These are phyloP conservation scores for Tympanopsis confertula DNA, from an alignment of 2,329 filamentous ascomycete genomes.

Conservation along the genomic window DNA sequence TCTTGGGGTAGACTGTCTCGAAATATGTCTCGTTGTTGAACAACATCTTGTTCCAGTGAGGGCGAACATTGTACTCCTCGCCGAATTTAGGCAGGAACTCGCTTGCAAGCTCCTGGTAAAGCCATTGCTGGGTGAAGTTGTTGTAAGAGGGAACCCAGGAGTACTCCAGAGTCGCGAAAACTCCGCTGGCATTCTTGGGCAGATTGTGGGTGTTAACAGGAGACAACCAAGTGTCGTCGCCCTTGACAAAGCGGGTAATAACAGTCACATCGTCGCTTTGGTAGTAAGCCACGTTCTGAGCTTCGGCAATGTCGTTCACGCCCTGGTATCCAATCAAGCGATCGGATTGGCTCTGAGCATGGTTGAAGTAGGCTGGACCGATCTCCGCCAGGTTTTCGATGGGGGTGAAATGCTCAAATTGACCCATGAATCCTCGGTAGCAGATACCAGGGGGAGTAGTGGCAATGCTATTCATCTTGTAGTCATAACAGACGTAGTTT, in stretches of 20 bases:
- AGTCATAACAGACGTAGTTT: slow-evolving; percentile 10
- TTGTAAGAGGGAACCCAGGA: slow-evolving; percentile 9
- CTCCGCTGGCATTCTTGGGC: slow-evolving; percentile 5
- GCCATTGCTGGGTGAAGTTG: slow-evolving; percentile 8
- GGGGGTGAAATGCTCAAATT: slow-evolving; percentile 10
- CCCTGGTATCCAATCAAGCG: too few species aligned
- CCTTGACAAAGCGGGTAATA: slow-evolving; percentile 7
- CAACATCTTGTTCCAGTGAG: slow-evolving; percentile 10
- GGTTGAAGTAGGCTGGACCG: slow-evolving; percentile 6
- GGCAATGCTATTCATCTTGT: slow-evolving; percentile 6
- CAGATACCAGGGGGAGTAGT: slow-evolving; percentile 8
- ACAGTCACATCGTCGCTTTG: slow-evolving; percentile 7
- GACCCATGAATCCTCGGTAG: slow-evolving; percentile 7
- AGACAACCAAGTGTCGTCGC: slow-evolving; percentile 9
- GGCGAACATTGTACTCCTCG: slow-evolving; percentile 7
- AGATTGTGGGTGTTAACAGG: slow-evolving; percentile 10
- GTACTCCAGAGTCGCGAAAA: slow-evolving; percentile 8
- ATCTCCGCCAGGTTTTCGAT: slow-evolving; percentile 7
- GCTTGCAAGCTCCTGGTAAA: slow-evolving; percentile 6
- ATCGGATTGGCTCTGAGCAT: not conserved
- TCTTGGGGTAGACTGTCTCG: slow-evolving; percentile 6
- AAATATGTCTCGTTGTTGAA: slow-evolving; percentile 5
- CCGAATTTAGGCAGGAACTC: slow-evolving; percentile 8
- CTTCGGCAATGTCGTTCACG: too few species aligned
- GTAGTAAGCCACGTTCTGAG: too few species aligned